phyloP scores from a whole-genome alignment of 148 eudicot species.

The Rhododendron mucronatum region DNA sequence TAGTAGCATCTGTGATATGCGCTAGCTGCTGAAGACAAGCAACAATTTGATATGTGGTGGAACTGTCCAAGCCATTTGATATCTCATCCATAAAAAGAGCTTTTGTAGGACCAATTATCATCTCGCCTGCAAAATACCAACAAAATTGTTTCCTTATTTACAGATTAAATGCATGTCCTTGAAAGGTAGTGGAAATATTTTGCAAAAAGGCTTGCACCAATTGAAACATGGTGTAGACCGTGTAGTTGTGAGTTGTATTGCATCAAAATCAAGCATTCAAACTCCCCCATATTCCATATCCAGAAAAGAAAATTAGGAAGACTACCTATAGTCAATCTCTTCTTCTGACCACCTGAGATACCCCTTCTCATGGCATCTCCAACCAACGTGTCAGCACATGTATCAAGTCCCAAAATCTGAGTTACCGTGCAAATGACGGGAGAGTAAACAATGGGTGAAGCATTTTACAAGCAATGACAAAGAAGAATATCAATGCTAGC shows the following conservation, averaged over 20 bases:
- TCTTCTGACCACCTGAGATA: constrained; percentile 82
- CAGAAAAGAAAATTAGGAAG: background rate
- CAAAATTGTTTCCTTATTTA: background rate
- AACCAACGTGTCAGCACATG: constrained; percentile 60
- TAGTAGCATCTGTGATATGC: constrained; percentile 68
- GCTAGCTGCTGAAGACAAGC: constrained; percentile 64
- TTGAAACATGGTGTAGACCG: background rate
- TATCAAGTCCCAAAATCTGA: constrained; percentile 83
- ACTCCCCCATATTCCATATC: background rate
- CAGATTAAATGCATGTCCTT: background rate
- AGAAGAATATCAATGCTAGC: background rate
- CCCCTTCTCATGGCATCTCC: constrained; percentile 89
- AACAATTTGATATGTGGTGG: constrained; percentile 75
- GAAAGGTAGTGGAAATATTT: background rate
- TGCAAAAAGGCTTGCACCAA: background rate
- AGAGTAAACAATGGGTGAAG: background rate
- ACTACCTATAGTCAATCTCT: constrained; percentile 71
- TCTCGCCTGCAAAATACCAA: constrained; percentile 50
- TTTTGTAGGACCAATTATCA: constrained; percentile 78
- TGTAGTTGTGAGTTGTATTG: background rate
- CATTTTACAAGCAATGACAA: background rate
- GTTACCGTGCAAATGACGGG: background rate
- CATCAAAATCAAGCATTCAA: background rate
- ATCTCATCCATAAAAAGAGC: constrained; percentile 92
- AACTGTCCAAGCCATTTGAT: constrained; percentile 88